Evolutionary conservation across 768 basidiomycete species (phyloP).

Genomic region (Leucocoprinus sp.): DNA sequence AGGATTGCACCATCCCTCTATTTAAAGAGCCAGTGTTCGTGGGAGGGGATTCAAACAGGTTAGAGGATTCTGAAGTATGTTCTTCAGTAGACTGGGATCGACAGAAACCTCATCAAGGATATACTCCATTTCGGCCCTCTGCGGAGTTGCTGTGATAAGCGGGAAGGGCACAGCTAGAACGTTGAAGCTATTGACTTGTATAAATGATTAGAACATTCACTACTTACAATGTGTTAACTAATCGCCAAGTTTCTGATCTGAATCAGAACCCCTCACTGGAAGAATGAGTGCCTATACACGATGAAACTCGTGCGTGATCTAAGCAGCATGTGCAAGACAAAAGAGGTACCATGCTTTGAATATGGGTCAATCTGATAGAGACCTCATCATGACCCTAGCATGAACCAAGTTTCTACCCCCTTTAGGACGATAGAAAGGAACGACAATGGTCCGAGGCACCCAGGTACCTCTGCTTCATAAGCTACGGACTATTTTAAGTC

Average conservation of each 20-base stretch:
- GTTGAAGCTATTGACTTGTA: conserved; percentile 6
- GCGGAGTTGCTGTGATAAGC: too few species aligned
- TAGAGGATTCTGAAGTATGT: too few species aligned
- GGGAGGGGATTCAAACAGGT: too few species aligned
- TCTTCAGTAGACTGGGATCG: too few species aligned
- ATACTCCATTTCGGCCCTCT: too few species aligned
- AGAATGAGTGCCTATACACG: too few species aligned
- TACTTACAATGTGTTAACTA: neutral
- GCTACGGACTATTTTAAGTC: conserved; percentile 5
- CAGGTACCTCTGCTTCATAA: conserved; percentile 8
- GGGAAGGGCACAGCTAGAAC: too few species aligned
- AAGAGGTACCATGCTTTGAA: neutral
- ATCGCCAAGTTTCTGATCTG: conserved; percentile 9
- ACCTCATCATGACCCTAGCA: neutral
- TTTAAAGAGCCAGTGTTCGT: too few species aligned
- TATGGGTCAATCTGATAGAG: neutral
- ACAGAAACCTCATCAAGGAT: too few species aligned
- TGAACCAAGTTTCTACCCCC: neutral
- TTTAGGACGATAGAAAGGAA: neutral
- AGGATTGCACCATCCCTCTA: too few species aligned
- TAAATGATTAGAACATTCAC: conserved; percentile 1
- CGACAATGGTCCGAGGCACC: neutral
- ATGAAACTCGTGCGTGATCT: too few species aligned
- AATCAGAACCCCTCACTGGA: conserved; percentile 8
- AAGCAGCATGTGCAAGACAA: neutral